These are phyloP conservation scores for Magnusiomyces paraingens DNA, from an alignment of 1,139 yeast species.

Conservation along the genomic window DNA sequence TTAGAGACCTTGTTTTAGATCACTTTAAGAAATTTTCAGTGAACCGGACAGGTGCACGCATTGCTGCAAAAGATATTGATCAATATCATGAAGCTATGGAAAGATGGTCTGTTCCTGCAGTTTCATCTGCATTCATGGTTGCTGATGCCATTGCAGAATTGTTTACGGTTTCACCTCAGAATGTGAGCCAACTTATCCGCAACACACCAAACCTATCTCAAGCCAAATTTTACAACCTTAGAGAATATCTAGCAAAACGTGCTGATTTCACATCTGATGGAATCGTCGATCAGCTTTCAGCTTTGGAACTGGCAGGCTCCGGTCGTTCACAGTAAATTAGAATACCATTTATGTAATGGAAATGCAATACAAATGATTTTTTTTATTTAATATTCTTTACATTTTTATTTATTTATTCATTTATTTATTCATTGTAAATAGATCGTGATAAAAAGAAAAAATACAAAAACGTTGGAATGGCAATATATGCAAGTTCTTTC, in stretches of 20 bases:
- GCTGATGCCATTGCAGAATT: slow-evolving; percentile 79
- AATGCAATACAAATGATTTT: not conserved
- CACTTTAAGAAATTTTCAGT: slow-evolving; percentile 76
- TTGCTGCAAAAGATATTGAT: slow-evolving; percentile 78
- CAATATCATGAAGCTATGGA: slow-evolving; percentile 71
- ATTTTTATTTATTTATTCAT: slow-evolving; percentile 1
- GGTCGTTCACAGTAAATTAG: not conserved
- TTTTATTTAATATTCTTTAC: not conserved
- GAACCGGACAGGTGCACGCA: slow-evolving; percentile 75
- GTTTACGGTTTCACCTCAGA: slow-evolving; percentile 49
- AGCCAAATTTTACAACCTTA: slow-evolving; percentile 58
- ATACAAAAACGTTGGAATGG: not conserved
- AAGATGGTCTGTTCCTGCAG: slow-evolving; percentile 56
- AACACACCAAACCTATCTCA: slow-evolving; percentile 67
- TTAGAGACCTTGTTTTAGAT: slow-evolving; percentile 54
- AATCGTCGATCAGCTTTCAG: not conserved
- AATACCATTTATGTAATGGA: not conserved
- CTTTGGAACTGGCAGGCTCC: no score
- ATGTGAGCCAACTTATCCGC: slow-evolving; percentile 48
- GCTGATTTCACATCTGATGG: slow-evolving; percentile 42
- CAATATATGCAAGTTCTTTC: slow-evolving; percentile 9
- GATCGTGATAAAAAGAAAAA: slow-evolving; percentile 10
- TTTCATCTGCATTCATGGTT: slow-evolving; percentile 64
- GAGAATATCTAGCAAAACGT: slow-evolving; percentile 66
- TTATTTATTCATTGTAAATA: slow-evolving; percentile 10